Base-by-base conservation (phyloP, 176 grass and related monocot species). In the Stipa capillata region DNA sequence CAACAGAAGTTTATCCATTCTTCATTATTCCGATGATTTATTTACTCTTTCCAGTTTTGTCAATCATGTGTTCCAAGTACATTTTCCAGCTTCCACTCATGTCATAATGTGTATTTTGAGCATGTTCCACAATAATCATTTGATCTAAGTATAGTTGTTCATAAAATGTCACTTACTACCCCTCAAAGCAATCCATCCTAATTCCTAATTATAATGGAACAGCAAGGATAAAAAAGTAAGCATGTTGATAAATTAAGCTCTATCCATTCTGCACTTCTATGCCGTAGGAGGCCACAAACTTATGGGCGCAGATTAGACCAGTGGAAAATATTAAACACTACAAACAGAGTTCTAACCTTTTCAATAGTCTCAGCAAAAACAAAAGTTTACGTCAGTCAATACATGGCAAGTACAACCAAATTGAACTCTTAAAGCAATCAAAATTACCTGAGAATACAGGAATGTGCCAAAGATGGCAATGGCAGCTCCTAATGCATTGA, bases 381-480 rank as follows among this genome's bases (percentile, higher is more conserved):
- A 51, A 27, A 70, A 57, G 24, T 37, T 23, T 24, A 33, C 64
- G 69, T 25, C 28, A 39, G 14, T 53, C 6, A 6, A 59, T 60
- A 69, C 34, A 69, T 4, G 4, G 16, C 9, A 80, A 57, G 28
- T 36, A 59, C 16, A 61, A 57, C 48, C 14, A 52, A 51, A 37
- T 37, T 20, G 13, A 75, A 79, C 79, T 44, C 10, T 33, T 54
- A 37, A 79, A 15, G 49, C 8, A 89, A 51, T 16, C n/a, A 82
- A 85, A 67, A 27, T 62, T 85, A 97, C 94, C 94, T 94, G 94
- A 33, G 94, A 97, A 43, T 97, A 97, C 36, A 97, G 59, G 79
- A 97, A 97, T 74, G 94, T 97, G 40, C 94, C 94, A 79, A 97
- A 83, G 79, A 97, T 86, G 15, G 94, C 94, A 51, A 97, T 97